phyloP scores from a whole-genome alignment of 495 filamentous ascomycete genomes.

The Tetracladium setigerum region DNA sequence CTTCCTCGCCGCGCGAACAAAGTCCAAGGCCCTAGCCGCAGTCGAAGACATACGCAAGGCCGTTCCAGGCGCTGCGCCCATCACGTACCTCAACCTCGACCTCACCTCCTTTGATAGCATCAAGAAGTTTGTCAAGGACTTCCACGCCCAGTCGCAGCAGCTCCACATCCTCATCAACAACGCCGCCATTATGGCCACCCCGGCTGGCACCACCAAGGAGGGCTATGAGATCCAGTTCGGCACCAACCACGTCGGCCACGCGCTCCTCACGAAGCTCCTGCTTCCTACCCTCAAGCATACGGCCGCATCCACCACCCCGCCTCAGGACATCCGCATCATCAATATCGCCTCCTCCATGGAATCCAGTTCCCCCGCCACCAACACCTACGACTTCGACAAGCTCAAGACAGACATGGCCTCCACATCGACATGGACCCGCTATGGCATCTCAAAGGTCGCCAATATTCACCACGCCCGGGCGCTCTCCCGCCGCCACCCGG shows the following conservation, averaged over 20 bases:
- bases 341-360: constrained; percentile 27
- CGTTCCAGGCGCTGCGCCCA: constrained; percentile 20
- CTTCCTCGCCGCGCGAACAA: constrained; percentile 51
- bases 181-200: constrained; percentile 55
- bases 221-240: constrained; percentile 60
- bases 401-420: constrained; percentile 31
- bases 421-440: constrained; percentile 39
- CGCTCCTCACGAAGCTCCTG: constrained; percentile 56
- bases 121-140: constrained; percentile 9
- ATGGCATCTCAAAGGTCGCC: constrained; percentile 59
- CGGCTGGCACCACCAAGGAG: constrained; percentile 38
- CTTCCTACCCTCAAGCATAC: constrained; percentile 40
- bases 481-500: constrained; percentile 49
- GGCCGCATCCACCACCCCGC: constrained; percentile 23
- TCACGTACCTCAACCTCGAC: constrained; percentile 13
- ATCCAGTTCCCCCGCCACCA: constrained; percentile 24
- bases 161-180: constrained; percentile 58
- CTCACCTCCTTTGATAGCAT: constrained; percentile 12
- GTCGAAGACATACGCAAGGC: constrained; percentile 38
- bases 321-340: constrained; percentile 33
- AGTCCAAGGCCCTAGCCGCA: constrained; percentile 40
- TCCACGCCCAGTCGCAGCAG: constrained; percentile 4
- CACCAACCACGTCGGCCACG: constrained; percentile 61
- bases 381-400: constrained; percentile 25
- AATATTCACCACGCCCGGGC: constrained; percentile 55